phyloP scores from a whole-genome alignment of 169 alveolate genomes.

The Besnoitia besnoiti region DNA sequence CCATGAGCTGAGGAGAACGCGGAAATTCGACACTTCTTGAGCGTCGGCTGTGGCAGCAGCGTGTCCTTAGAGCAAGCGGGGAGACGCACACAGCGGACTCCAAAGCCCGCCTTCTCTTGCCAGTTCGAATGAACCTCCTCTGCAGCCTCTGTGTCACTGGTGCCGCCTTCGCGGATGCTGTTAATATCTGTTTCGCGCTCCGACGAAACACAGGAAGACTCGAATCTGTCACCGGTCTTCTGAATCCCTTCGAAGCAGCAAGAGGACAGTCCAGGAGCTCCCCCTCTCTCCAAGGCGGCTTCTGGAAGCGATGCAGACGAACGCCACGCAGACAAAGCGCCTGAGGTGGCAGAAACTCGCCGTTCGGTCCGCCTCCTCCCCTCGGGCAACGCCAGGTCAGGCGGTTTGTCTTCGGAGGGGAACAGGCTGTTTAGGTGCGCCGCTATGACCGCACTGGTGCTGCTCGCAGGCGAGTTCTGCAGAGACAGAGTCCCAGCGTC shows the following conservation, averaged over 20 bases:
- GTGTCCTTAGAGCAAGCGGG: neutral
- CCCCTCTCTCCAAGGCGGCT: no score
- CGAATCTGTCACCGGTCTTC: no score
- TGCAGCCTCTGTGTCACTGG: neutral
- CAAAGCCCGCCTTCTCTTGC: neutral
- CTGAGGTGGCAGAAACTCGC: no score
- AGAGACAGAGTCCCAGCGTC: neutral
- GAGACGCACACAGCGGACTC: neutral
- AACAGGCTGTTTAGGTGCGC: neutral
- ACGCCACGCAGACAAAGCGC: no score
- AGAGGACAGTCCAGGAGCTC: no score
- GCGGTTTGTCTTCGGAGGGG: neutral
- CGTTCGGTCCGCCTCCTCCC: no score
- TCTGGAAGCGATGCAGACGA: no score
- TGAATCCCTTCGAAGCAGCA: no score
- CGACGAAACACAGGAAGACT: no score
- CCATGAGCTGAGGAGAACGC: neutral
- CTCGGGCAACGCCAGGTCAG: no score
- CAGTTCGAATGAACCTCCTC: neutral
- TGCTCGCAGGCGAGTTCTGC: constrained; percentile 33
- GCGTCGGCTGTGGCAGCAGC: neutral
- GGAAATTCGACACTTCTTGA: neutral
- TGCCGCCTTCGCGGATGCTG: neutral
- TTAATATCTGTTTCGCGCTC: no score
- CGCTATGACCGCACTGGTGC: neutral